Evolutionary conservation across 202 grass and related monocot species (phyloP).

Genomic region (Panicum hallii): DNA sequence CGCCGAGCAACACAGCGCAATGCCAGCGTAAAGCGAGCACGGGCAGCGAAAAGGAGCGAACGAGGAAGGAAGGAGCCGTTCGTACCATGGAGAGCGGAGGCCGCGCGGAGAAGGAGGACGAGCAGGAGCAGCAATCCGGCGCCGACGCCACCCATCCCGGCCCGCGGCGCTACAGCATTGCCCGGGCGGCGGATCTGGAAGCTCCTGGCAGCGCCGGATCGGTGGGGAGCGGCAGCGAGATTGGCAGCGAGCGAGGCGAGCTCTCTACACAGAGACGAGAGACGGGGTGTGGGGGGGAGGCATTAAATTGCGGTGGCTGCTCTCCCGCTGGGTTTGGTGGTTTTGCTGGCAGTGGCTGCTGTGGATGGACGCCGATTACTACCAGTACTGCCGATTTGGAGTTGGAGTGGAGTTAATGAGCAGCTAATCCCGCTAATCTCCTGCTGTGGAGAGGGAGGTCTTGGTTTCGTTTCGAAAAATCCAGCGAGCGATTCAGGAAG

Average conservation of each 20-base stretch:
- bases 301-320: constrained; percentile 48
- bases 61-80: neutral
- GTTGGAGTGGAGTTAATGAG: constrained; percentile 46
- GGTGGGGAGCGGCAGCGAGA: neutral
- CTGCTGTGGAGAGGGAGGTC: too few relatives aligned
- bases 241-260: constrained; percentile 2
- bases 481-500: too few relatives aligned
- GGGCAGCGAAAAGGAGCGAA: neutral
- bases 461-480: neutral
- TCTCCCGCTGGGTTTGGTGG: constrained; percentile 38
- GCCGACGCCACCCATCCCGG: constrained; percentile 35
- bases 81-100: constrained; percentile 40
- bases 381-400: constrained; percentile 6
- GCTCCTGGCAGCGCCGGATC: constrained; percentile 31
- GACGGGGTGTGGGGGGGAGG: neutral
- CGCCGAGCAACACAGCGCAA: neutral
- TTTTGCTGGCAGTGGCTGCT: neutral
- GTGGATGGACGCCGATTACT: constrained; percentile 29
- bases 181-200: constrained; percentile 50
- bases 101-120: neutral
- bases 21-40: neutral
- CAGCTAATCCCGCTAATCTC: constrained; percentile 29
- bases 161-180: constrained; percentile 39
- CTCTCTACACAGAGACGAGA: neutral
- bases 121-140: constrained; percentile 7